Evolutionary conservation across 2,329 filamentous ascomycete species (phyloP).

Genomic region (Aspergillus amoenus): DNA sequence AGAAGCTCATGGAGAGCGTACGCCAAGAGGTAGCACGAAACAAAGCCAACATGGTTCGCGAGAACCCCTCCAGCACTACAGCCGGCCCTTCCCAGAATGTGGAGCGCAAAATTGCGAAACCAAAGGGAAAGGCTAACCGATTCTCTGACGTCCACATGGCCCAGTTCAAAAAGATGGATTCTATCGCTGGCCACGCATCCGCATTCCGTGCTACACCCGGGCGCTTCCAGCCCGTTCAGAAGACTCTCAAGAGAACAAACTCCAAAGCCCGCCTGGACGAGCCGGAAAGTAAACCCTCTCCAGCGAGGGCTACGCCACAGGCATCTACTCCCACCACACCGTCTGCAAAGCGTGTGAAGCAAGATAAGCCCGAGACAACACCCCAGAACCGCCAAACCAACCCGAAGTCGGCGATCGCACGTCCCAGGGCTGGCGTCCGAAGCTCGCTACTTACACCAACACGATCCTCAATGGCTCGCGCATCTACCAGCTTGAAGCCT

Average conservation of each 20-base stretch:
- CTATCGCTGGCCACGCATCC: slow-evolving; percentile 82
- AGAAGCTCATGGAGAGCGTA: slow-evolving; percentile 63
- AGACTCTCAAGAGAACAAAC: slow-evolving; percentile 52
- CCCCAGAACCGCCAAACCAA: slow-evolving; percentile 55
- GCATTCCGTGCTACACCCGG: slow-evolving; percentile 58
- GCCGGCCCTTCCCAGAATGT: slow-evolving; percentile 41
- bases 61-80: slow-evolving; percentile 57
- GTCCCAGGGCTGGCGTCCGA: slow-evolving; percentile 47
- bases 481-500: slow-evolving; percentile 51
- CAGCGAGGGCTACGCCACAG: slow-evolving; percentile 32
- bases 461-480: slow-evolving; percentile 68
- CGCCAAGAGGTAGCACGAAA: slow-evolving; percentile 70
- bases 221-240: slow-evolving; percentile 40
- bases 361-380: slow-evolving; percentile 66
- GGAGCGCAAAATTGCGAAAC: slow-evolving; percentile 72
- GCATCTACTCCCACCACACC: slow-evolving; percentile 38
- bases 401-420: slow-evolving; percentile 24
- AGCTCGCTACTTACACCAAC: slow-evolving; percentile 73
- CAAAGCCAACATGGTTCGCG: slow-evolving; percentile 65
- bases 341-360: slow-evolving; percentile 70
- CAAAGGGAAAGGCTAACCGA: slow-evolving; percentile 73
- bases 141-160: slow-evolving; percentile 85
- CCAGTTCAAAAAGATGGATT: slow-evolving; percentile 97
- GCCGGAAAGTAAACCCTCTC: slow-evolving; percentile 46
- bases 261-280: slow-evolving; percentile 68